These are phyloP conservation scores for Colletotrichum tanaceti DNA, from an alignment of 2,329 filamentous ascomycete species.

Conservation along the genomic window DNA sequence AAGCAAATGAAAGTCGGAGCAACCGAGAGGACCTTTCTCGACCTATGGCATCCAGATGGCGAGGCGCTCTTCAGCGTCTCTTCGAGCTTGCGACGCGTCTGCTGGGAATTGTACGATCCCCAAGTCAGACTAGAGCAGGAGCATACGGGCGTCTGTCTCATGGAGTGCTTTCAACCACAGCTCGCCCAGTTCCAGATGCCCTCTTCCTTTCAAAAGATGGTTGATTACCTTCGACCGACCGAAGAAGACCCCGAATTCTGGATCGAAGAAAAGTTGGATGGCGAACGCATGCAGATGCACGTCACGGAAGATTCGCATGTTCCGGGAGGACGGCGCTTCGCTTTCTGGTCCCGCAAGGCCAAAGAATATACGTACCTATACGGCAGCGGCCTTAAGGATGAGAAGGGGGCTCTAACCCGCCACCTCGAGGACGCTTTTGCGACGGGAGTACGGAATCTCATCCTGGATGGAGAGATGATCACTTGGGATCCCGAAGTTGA, in stretches of 20 bases:
- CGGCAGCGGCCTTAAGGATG: slow-evolving; percentile 79
- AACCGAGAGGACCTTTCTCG: slow-evolving; percentile 88
- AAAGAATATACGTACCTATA: slow-evolving; percentile 98
- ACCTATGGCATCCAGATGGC: slow-evolving; percentile 83
- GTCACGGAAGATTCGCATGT: slow-evolving; percentile 78
- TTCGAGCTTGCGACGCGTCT: slow-evolving; percentile 88
- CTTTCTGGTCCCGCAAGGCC: slow-evolving; percentile 94
- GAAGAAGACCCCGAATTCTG: slow-evolving; percentile 84
- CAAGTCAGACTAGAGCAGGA: slow-evolving; percentile 78
- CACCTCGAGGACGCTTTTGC: slow-evolving; percentile 83
- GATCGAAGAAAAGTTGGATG: slow-evolving; percentile 98
- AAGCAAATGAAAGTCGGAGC: slow-evolving; percentile 80
- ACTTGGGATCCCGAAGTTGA: slow-evolving; percentile 93
- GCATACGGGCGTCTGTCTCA: slow-evolving; percentile 79
- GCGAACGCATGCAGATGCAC: slow-evolving; percentile 96
- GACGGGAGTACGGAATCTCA: slow-evolving; percentile 82
- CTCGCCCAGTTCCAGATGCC: slow-evolving; percentile 92
- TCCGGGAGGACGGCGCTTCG: slow-evolving; percentile 78
- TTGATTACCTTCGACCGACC: slow-evolving; percentile 72
- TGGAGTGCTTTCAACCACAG: slow-evolving; percentile 97
- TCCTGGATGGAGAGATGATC: slow-evolving; percentile 98
- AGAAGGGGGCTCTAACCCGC: slow-evolving; percentile 81
- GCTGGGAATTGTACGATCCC: slow-evolving; percentile 89
- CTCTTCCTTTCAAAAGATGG: slow-evolving; percentile 80
- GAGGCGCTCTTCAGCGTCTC: slow-evolving; percentile 88